Evolutionary conservation across 768 basidiomycete species (phyloP), one percentile per base, ranked within the genome.

Genomic region (Naganishia vishniacii): DNA sequence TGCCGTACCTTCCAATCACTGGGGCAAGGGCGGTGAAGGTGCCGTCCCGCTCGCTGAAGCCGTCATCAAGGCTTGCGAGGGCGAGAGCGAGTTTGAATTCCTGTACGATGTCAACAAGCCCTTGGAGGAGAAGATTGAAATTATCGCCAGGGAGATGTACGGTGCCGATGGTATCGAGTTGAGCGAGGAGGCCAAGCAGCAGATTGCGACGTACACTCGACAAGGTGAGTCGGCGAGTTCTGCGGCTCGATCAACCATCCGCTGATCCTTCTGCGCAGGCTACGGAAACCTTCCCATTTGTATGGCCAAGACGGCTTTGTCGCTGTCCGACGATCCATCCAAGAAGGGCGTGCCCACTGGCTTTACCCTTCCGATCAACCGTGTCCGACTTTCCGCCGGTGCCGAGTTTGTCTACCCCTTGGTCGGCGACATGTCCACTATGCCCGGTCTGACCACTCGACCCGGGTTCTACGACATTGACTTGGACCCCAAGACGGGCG

Each of bases 281-380:
- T 75, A 73, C 62, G 69, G 65, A n/a, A 69, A 68, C 49, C 66
- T 72, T 51, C 60, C 69, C 87, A 91, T 94, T 75, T 94, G 91
- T 79, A 90, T 93, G 89, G 91, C 91, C 51, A 94, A 95, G 82
- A 98, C 94, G 5, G 94, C 95, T 67, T 91, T 97, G 71, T 95
- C 92, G 20, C 92, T 99, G 81, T 94, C 91, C 26, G 91, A 94
- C 74, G 88, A 99, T 72, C 87, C 92, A 7, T 85, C 86, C 69
- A 82, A 89, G 66, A 97, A 97, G 81, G 86, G 87, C 69, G 91
- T 88, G 0, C 92, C 95, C 0, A 84, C 85, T 29, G 93, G 91
- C 28, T 99, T 99, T 81, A 92, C 85, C 9, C 81, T 98, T 65
- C 92, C 93, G 26, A 91, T 99, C 75, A 85, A 89, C 32, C 85